Evolutionary conservation across 208 protist genomes (phyloP).

Genomic region (Leishmania aethiopica): DNA sequence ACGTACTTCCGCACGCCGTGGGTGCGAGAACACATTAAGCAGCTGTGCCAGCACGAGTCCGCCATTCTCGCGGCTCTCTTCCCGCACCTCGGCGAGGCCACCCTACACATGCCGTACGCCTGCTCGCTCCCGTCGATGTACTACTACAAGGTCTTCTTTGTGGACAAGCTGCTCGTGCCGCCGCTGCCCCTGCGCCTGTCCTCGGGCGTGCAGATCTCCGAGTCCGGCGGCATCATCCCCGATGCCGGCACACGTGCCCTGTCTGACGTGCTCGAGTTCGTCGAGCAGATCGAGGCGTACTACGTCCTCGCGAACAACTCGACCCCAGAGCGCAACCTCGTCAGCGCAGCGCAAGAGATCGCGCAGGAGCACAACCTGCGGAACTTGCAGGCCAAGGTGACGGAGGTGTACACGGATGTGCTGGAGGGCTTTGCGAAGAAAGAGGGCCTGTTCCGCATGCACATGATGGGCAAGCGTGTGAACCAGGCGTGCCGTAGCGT

Average conservation of each 20-base stretch:
- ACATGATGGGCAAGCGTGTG: conserved; percentile 99
- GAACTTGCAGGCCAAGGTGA: conserved; percentile 86
- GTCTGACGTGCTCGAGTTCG: conserved; percentile 77
- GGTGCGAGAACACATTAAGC: conserved; percentile 80
- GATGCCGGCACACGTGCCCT: conserved; percentile 70
- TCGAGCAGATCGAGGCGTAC: conserved; percentile 86
- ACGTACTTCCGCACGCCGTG: conserved; percentile 70
- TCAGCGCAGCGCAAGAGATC: conserved; percentile 51
- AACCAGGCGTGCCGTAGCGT: conserved; percentile 99
- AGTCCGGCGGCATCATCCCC: conserved; percentile 64
- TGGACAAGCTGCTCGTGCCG: conserved; percentile 86
- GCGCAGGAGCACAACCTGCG: conserved; percentile 87
- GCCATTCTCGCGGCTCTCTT: conserved; percentile 73
- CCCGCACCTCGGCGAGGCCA: conserved; percentile 81
- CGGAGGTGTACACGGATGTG: conserved; percentile 74
- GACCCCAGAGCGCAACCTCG: conserved; percentile 48
- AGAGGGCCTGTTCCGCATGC: conserved; percentile 99
- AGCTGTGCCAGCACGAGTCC: conserved; percentile 74
- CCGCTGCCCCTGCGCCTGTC: conserved; percentile 86
- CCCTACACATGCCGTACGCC: conserved; percentile 53
- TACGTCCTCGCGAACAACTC: conserved; percentile 71
- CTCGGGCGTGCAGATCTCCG: conserved; percentile 70
- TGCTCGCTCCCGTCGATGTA: conserved; percentile 53
- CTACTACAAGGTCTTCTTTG: conserved; percentile 86
- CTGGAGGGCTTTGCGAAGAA: conserved; percentile 98